Evolutionary conservation across 179 eudicot species (phyloP), one percentile per base, ranked within the genome.

Genomic region (Beta corolliflora): DNA sequence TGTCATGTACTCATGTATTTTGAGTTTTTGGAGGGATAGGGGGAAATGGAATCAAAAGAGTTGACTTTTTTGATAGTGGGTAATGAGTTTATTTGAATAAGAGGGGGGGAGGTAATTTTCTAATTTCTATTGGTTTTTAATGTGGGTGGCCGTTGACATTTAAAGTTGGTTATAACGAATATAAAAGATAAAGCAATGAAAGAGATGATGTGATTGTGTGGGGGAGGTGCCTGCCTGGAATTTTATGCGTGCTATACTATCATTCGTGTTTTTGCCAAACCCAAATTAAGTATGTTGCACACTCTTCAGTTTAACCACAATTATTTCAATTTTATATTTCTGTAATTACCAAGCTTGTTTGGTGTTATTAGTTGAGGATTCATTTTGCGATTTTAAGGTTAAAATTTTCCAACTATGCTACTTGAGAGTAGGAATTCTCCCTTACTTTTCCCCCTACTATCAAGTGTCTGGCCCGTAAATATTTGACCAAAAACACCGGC

Each of bases 61-160:
- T 86, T 86, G 86, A 84, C 86, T 84, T 83, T 81, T 7, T 55
- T 5, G 18, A 60, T 23, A 73, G 73, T 73, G 84, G 83, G 81
- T 65, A 61, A 73, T 82, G 80, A 65, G 48, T 10, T 31, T 72
- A n/a, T 55, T 77, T 65, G 23, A 29, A 69, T 44, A 75, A 23
- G 25, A 71, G 11, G 5, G 14, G 3, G 63, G 41, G 41, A 36
- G 64, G 45, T 46, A 66, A 50, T 56, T n/a, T n/a, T n/a, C n/a
- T n/a, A n/a, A n/a, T 41, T 46, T 44, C 19, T 58, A 48, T 56
- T 23, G 18, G 9, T 71, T 72, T 54, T 9, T 25, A 72, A 54
- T 81, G 82, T 81, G 18, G 84, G 84, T 81, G 84, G 81, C 79
- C 82, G 84, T 84, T 84, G 87, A 84, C 87, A 84, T 84, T 81